Percentiles rank a stretch among this genome's conserved stretches.
These are phyloP conservation scores for Myrica gale DNA, from an alignment of 306 rosid species.

Conservation along the genomic window DNA sequence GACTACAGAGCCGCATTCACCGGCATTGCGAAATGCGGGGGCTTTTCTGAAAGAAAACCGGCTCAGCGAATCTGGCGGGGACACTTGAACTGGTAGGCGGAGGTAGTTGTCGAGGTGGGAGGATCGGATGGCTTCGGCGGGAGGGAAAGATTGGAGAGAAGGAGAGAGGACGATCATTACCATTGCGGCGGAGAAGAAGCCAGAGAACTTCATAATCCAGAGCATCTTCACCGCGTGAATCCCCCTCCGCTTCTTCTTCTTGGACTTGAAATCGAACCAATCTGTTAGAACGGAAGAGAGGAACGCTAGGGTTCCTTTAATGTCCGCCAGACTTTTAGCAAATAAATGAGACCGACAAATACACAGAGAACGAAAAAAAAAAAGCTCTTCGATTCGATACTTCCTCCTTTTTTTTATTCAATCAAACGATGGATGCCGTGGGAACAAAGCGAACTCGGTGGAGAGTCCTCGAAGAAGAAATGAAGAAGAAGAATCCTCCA, in stretches of 20 bases:
- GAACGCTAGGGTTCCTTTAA: conserved; percentile 43
- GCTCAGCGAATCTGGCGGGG: conserved; percentile 7
- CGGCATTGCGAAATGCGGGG: conserved; percentile 52
- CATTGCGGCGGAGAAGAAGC: conserved; percentile 65
- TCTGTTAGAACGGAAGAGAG: conserved; percentile 26
- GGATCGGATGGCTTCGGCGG: conserved; percentile 76
- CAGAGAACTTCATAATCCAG: conserved; percentile 56
- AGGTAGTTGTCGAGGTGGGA: conserved; percentile 37
- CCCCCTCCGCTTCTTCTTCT: conserved; percentile 32
- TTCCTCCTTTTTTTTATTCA: background rate
- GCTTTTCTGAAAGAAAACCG: conserved; percentile 54
- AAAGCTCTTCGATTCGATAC: conserved; percentile 25
- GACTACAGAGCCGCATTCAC: conserved; percentile 36
- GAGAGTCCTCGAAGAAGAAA: background rate
- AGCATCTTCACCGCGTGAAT: conserved; percentile 37
- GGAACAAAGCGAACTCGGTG: conserved; percentile 38
- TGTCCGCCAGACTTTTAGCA: conserved; percentile 38
- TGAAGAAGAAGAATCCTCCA: conserved; percentile 30
- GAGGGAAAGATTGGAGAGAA: conserved; percentile 66
- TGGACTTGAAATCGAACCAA: conserved; percentile 32
- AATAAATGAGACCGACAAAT: background rate
- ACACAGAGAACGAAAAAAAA: background rate
- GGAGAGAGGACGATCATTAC: conserved; percentile 57
- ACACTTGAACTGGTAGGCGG: conserved; percentile 25
- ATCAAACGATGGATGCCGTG: conserved; percentile 42